Evolutionary conservation across 768 basidiomycete genomes (phyloP), one percentile per base, ranked within the genome.

Genomic region (Gelatoporia subvermispora): DNA sequence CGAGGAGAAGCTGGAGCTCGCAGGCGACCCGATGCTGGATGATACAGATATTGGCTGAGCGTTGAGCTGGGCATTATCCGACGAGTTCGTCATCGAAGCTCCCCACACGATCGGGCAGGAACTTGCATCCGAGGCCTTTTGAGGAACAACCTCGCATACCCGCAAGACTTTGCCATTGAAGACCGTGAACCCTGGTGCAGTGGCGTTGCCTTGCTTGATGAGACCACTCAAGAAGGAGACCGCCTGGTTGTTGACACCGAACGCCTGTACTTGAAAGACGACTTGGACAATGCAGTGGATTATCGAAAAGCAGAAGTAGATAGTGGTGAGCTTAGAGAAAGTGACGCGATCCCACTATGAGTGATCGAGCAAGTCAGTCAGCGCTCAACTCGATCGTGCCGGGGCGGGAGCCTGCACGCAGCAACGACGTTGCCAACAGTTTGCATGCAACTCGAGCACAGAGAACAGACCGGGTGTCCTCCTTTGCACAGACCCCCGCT

Each of bases 271-370:
- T 67, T 90, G 88, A 40, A 91, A 71, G 22, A 76, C 70, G 54
- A 88, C 71, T 65, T 89, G 88, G 50, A 87, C 62, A 48, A 75
- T 55, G 55, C 83, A 87, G 61, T 88, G 84, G 39, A 79, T 42
- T 44, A 84, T 48, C 18, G 87, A 82, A 62, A 88, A 85, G 38
- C 72, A 46, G 60, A 87, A 79, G 64, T 88, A 91, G 58, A 79
- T 58, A 51, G 74, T 68, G 17, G 87, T 83, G 45, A 85, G 70
- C 34, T 73, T 74, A 41, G 86, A 85, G 59, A 82, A 79, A 18
- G 84, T 82, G 57, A 88, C 69, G 48, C 85, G 77, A 48, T 78
- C 72, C 82, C 83, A 85, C 85, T 88, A 59, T 23, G 35, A 23
- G 22, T 31, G 28, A 31, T 31, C 28, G 28, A 13, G n/a, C 38